A percentile compares a stretch with the other conserved stretches of the same genome.
Evolutionary conservation across 2,329 filamentous ascomycete genomes (phyloP).

Genomic region (Aspergillus melleus): DNA sequence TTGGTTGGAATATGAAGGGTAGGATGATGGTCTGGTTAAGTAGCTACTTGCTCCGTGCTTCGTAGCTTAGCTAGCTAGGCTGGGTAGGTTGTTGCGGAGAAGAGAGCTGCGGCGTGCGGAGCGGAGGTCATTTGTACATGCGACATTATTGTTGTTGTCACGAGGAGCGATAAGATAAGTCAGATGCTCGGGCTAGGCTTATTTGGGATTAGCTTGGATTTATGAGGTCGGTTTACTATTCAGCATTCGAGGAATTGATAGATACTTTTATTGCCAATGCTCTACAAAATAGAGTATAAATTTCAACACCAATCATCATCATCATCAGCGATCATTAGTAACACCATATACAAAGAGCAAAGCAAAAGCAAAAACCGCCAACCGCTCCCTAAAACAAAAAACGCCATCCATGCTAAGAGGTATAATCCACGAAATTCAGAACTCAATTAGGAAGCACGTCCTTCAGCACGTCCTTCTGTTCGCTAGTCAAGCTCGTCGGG

Average conservation of each 20-base stretch:
- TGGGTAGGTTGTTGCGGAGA: too few relatives aligned
- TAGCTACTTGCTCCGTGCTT: background rate
- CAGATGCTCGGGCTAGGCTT: background rate
- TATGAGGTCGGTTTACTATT: too few relatives aligned
- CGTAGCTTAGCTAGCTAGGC: too few relatives aligned
- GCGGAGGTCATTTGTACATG: background rate
- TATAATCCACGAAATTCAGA: background rate
- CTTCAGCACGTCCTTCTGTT: slow-evolving; percentile 78
- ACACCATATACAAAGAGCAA: background rate
- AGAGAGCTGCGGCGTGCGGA: background rate
- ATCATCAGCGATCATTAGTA: background rate
- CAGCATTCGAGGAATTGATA: background rate
- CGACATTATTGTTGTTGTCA: background rate
- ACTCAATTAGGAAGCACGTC: slow-evolving; percentile 63
- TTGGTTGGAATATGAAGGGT: background rate
- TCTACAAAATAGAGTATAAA: background rate
- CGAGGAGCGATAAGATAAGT: slow-evolving; percentile 4
- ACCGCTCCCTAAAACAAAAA: slow-evolving; percentile 17
- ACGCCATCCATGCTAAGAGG: slow-evolving; percentile 27
- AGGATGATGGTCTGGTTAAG: background rate
- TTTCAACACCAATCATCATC: background rate
- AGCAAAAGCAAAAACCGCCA: slow-evolving; percentile 4
- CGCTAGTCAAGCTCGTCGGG: slow-evolving; percentile 70
- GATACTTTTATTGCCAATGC: background rate
- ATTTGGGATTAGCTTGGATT: background rate